phyloP scores from a whole-genome alignment of 441 rosid genomes.

The Dalechampia spathulata region DNA sequence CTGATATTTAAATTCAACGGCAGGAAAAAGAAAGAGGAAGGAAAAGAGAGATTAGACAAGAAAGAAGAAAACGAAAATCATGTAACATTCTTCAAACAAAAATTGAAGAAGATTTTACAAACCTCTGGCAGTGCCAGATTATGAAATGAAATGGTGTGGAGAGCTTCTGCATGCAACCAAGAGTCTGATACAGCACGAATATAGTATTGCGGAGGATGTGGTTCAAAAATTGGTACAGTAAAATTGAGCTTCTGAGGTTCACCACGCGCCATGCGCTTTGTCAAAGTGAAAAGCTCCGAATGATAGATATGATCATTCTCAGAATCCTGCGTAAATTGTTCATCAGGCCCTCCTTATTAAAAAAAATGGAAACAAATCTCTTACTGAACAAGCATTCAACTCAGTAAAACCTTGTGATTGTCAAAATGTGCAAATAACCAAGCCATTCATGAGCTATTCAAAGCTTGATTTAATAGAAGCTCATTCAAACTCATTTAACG shows the following conservation, averaged over 20 bases:
- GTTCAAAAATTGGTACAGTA: constrained; percentile 99
- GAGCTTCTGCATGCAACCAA: constrained; percentile 96
- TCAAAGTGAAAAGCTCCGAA: constrained; percentile 90
- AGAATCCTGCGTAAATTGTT: constrained; percentile 61
- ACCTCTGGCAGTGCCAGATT: constrained; percentile 95
- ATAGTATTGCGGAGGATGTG: constrained; percentile 98
- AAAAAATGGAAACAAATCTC: not conserved
- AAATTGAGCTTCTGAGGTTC: constrained; percentile 92
- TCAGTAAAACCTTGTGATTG: not conserved
- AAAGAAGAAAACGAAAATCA: not conserved
- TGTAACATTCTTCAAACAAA: no score
- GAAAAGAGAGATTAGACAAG: not conserved
- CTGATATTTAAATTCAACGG: constrained; percentile 13
- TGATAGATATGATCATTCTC: constrained; percentile 98
- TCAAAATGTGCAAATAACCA: no score
- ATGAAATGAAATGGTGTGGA: constrained; percentile 89
- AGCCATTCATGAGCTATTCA: no score
- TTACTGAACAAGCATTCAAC: constrained; percentile 7
- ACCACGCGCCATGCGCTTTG: constrained; percentile 83
- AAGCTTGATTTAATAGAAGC: no score
- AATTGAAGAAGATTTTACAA: not conserved
- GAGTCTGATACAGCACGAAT: constrained; percentile 98
- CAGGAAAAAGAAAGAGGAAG: not conserved
- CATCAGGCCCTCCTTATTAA: constrained; percentile 8
- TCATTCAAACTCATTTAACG: no score